These are phyloP conservation scores for Nannochloris sp. DNA, from an alignment of 139 green algal species.

Conservation along the genomic window DNA sequence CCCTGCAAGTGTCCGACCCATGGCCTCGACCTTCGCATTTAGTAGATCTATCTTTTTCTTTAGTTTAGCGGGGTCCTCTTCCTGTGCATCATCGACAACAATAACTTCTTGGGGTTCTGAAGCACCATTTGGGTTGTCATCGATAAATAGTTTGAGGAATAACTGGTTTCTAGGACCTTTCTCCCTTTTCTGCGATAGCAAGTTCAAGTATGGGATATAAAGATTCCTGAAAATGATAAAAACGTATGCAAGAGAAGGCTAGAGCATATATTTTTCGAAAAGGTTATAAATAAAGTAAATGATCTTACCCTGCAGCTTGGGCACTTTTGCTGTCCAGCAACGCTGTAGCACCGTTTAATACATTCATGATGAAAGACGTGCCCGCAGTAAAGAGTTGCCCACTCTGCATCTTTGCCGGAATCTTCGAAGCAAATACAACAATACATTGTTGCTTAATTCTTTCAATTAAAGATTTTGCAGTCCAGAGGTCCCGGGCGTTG, in stretches of 20 bases:
- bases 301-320: constrained; percentile 13
- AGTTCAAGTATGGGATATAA: background rate
- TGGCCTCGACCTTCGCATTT: no score
- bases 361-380: constrained; percentile 27
- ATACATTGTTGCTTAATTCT: background rate
- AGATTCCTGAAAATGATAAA: background rate
- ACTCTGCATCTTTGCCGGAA: background rate
- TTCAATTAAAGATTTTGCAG: no score
- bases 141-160: background rate
- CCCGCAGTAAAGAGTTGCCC: constrained; percentile 6
- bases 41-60: no score
- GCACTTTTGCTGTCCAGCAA: background rate
- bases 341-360: constrained; percentile 2
- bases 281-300: background rate
- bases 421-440: background rate
- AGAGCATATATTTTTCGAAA: background rate
- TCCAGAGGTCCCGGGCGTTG: no score
- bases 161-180: background rate
- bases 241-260: no score
- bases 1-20: no score
- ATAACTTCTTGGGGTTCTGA: background rate
- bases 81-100: no score
- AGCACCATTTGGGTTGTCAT: constrained; percentile 2
- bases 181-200: background rate
- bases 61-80: no score